These are phyloP conservation scores for Botryotinia globosa DNA, from an alignment of 2,329 filamentous ascomycete species.

Conservation along the genomic window DNA sequence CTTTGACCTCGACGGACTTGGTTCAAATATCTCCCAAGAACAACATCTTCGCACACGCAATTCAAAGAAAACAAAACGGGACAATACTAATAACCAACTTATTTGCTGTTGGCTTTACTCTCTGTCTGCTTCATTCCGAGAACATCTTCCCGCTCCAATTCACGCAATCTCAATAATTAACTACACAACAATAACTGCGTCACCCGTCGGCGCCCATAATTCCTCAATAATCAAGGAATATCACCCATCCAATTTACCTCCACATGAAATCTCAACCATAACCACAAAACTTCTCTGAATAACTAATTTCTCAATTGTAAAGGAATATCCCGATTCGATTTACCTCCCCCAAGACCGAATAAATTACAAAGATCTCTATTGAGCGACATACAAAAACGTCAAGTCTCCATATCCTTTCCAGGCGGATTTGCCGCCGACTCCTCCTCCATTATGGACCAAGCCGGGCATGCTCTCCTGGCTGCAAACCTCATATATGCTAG, in stretches of 20 bases:
- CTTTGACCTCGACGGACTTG: background rate
- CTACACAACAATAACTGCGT: background rate
- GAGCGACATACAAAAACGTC: conserved; percentile 13
- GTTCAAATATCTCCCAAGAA: background rate
- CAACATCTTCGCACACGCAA: background rate
- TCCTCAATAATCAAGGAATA: background rate
- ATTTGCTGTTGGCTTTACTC: background rate
- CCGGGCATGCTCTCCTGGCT: conserved; percentile 40
- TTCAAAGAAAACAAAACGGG: background rate
- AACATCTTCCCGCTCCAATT: background rate
- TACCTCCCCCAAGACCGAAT: background rate
- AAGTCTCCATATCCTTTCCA: conserved; percentile 1
- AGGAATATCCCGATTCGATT: background rate
- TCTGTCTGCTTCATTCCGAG: background rate
- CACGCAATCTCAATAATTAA: conserved; percentile 10
- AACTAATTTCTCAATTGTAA: background rate
- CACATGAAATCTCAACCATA: conserved; percentile 10
- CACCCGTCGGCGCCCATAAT: background rate
- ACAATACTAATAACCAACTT: background rate
- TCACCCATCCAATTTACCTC: background rate
- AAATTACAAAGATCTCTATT: conserved; percentile 2
- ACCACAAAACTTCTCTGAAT: background rate
- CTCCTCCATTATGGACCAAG: conserved; percentile 41
- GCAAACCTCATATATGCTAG: conserved; percentile 46
- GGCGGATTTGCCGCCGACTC: conserved; percentile 22